phyloP scores from a whole-genome alignment of 2,329 filamentous ascomycete species.

The Fusarium stilboides region DNA sequence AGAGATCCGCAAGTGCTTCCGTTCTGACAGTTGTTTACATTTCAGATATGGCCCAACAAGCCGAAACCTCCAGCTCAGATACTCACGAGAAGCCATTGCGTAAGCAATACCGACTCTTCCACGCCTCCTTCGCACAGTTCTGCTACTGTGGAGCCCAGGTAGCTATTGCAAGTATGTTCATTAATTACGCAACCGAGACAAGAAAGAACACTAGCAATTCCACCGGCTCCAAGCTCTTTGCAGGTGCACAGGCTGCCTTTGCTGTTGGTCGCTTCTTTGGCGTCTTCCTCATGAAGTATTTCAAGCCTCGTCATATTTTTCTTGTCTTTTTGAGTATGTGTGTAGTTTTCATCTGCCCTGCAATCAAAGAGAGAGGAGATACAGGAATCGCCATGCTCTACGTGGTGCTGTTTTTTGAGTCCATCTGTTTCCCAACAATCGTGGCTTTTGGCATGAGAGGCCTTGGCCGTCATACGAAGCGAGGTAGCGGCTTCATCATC shows the following conservation, averaged over 20 bases:
- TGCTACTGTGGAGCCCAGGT: conserved; percentile 83
- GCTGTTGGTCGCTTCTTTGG: conserved; percentile 80
- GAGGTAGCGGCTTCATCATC: conserved; percentile 79
- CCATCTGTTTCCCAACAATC: conserved; percentile 87
- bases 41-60: conserved; percentile 76
- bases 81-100: conserved; percentile 73
- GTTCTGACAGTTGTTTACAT: no score
- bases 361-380: conserved; percentile 63
- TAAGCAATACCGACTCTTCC: conserved; percentile 83
- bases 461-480: conserved; percentile 82
- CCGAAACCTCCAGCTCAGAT: conserved; percentile 66
- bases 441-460: conserved; percentile 83
- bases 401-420: conserved; percentile 83
- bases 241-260: conserved; percentile 81
- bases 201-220: conserved; percentile 65
- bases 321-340: conserved; percentile 74
- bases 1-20: no score
- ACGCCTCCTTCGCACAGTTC: conserved; percentile 82
- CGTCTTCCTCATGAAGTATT: conserved; percentile 75
- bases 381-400: conserved; percentile 74
- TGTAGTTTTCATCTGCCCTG: conserved; percentile 72
- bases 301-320: conserved; percentile 78
- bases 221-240: conserved; percentile 76
- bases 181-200: conserved; percentile 79
- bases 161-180: conserved; percentile 77